Evolutionary conservation across 169 alveolate genomes (phyloP).

Genomic region (Plasmodium inui): DNA sequence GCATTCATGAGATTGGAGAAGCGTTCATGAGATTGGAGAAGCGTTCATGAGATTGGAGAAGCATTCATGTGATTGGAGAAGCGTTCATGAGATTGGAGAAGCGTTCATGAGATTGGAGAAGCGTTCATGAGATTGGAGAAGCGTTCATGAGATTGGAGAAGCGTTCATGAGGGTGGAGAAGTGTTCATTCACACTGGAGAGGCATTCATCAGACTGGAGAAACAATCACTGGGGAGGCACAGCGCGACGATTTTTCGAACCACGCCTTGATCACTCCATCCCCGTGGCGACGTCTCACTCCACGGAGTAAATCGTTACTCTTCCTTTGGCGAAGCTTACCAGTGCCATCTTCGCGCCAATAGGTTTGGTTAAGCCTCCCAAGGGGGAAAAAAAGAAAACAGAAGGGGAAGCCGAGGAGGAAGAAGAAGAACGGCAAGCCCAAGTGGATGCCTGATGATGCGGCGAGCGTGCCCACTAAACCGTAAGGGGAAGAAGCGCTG

Average conservation of each 20-base stretch:
- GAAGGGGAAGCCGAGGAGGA: background rate
- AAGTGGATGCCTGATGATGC: background rate
- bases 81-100: too few relatives aligned
- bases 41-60: background rate
- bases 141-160: too few relatives aligned
- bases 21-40: too few relatives aligned
- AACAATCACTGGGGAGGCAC: background rate
- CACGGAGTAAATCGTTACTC: background rate
- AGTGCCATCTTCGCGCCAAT: constrained; percentile 11
- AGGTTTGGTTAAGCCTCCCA: background rate
- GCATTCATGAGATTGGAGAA: background rate
- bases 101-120: background rate
- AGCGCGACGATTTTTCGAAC: background rate
- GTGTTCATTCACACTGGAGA: too few relatives aligned
- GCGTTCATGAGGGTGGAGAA: background rate
- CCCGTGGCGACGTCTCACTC: background rate
- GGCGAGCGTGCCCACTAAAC: background rate
- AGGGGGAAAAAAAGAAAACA: background rate
- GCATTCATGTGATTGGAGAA: background rate
- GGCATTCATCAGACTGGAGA: too few relatives aligned
- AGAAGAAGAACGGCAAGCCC: background rate
- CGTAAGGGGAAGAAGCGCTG: background rate
- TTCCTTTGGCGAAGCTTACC: constrained; percentile 6
- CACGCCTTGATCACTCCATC: background rate
- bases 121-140: background rate